Conservation (phyloP, 805 yeast species). For the Blastobotrys attinorum region DNA sequence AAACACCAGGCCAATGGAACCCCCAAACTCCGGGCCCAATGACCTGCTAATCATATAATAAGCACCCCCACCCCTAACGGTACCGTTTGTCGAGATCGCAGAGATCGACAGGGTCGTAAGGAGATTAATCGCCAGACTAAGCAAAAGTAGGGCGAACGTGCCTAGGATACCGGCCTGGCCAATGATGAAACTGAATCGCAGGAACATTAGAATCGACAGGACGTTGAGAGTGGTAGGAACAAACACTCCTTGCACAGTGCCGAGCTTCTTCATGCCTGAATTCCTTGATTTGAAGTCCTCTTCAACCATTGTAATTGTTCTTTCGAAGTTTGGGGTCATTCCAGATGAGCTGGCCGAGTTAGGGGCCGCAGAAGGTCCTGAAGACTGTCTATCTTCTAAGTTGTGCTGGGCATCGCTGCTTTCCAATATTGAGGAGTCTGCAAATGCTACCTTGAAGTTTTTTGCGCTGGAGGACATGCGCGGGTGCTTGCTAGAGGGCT, state of each 20-base stretch:
- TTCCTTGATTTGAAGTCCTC: not conserved
- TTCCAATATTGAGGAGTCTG: not conserved
- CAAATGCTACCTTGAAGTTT: not conserved
- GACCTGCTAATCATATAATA: constrained; percentile 95
- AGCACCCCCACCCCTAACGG: constrained; percentile 97
- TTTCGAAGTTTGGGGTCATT: not conserved
- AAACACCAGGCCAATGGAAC: constrained; percentile 91
- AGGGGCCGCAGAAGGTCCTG: not conserved
- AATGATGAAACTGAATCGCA: constrained; percentile 88
- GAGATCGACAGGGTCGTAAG: constrained; percentile 85
- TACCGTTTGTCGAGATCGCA: constrained; percentile 96
- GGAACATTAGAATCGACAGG: constrained; percentile 86
- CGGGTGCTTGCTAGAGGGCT: no score
- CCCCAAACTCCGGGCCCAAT: constrained; percentile 97
- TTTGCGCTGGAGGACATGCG: not conserved
- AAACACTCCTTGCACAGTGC: constrained; percentile 83
- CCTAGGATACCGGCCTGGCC: constrained; percentile 93
- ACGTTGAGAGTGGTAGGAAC: constrained; percentile 91
- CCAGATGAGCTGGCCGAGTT: not conserved
- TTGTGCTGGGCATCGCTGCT: not conserved
- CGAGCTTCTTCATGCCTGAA: constrained; percentile 41
- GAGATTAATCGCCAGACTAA: constrained; percentile 74
- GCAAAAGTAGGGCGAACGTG: constrained; percentile 51
- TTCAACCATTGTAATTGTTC: not conserved
- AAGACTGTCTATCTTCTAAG: not conserved